Conservation (phyloP, 2,329 filamentous ascomycete genomes). For the Hymenoscyphus repandus region DNA sequence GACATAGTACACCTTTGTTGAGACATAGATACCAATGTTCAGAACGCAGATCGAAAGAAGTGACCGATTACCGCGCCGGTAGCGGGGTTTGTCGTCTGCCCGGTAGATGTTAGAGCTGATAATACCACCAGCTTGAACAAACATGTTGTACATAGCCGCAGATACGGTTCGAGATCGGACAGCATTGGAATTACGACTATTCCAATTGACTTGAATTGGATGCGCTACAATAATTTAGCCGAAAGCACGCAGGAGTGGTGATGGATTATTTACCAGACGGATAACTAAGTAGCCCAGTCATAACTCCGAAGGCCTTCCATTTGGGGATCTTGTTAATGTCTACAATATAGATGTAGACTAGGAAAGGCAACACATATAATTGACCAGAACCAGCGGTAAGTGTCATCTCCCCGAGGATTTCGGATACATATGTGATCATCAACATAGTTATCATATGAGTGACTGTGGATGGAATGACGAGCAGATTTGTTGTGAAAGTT, state of each 20-base stretch:
- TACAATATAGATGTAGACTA: slow-evolving; percentile 25
- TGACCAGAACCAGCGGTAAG: slow-evolving; percentile 30
- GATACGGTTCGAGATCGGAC: slow-evolving; percentile 58
- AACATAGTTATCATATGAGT: slow-evolving; percentile 35
- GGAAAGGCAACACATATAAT: slow-evolving; percentile 37
- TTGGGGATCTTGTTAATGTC: slow-evolving; percentile 16
- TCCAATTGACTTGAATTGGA: slow-evolving; percentile 43
- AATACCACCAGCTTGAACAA: slow-evolving; percentile 38
- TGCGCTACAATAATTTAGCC: slow-evolving; percentile 32
- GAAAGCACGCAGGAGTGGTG: background rate
- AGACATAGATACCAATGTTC: slow-evolving; percentile 40
- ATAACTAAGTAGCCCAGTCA: slow-evolving; percentile 8
- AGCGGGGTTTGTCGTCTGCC: slow-evolving; percentile 43
- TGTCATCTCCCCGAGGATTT: slow-evolving; percentile 35
- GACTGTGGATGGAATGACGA: slow-evolving; percentile 40
- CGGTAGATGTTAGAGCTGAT: slow-evolving; percentile 35
- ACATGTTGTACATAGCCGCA: slow-evolving; percentile 57
- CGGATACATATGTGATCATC: slow-evolving; percentile 42
- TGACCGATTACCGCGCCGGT: slow-evolving; percentile 48
- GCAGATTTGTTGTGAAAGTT: slow-evolving; percentile 41
- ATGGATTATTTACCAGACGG: slow-evolving; percentile 1
- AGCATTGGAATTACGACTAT: slow-evolving; percentile 52
- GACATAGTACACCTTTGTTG: slow-evolving; percentile 42
- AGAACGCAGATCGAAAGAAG: slow-evolving; percentile 43
- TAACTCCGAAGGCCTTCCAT: slow-evolving; percentile 13